These are phyloP conservation scores for Aphanocladium album DNA, from an alignment of 2,329 filamentous ascomycete species.

Conservation along the genomic window DNA sequence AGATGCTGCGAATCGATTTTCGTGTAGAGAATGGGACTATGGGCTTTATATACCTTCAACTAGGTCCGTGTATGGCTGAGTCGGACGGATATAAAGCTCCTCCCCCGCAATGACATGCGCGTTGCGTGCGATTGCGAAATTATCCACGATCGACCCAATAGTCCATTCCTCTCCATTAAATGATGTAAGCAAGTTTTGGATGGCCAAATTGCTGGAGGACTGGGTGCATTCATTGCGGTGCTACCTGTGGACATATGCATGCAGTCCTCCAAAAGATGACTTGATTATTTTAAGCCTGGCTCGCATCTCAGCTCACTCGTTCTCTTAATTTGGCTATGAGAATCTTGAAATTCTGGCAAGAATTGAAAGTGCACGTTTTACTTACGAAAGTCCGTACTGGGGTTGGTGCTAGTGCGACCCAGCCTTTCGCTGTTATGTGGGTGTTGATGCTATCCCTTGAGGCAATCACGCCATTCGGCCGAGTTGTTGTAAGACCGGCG, in stretches of 20 bases:
- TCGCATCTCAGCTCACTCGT: no score
- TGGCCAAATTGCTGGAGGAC: not conserved
- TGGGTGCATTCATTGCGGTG: no score
- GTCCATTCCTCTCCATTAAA: not conserved
- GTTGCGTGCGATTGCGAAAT: conserved; percentile 9
- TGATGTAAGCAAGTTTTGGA: not conserved
- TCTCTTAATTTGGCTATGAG: no score
- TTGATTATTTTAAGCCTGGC: no score
- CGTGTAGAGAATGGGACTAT: not conserved
- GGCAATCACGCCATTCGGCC: conserved; percentile 12
- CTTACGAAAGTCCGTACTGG: not conserved
- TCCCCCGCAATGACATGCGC: conserved; percentile 13
- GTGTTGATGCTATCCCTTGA: conserved; percentile 12
- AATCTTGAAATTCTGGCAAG: no score
- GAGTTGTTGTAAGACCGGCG: not conserved
- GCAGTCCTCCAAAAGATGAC: no score
- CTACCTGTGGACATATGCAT: not conserved
- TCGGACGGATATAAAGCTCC: not conserved
- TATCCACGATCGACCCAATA: not conserved
- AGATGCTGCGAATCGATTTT: not conserved
- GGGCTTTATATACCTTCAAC: not conserved
- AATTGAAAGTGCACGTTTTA: no score
- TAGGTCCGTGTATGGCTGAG: not conserved
- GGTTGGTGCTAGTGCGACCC: not conserved
- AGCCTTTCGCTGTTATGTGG: not conserved